Evolutionary conservation across 768 basidiomycete species (phyloP), one percentile per base, ranked within the genome.

Genomic region (Boletus reticuloceps): DNA sequence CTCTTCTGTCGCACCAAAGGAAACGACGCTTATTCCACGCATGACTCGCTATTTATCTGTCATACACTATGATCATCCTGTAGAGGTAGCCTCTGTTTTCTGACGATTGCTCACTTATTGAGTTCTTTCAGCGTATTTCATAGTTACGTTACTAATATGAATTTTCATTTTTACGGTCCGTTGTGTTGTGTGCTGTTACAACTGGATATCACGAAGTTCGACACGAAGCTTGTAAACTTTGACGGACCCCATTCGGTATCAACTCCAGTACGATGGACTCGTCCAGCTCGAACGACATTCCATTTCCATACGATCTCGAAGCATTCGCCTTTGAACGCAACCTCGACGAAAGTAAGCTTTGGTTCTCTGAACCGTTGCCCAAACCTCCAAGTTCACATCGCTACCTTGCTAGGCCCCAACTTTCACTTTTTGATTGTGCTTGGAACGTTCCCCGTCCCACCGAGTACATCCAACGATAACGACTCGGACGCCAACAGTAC

Each of bases 361-460:
- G 6, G 43, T 42, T 20, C 29, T 41, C 41, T 31, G 25, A 20
- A 13, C 20, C 2, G 7, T 25, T n/a, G 25, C 36, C 13, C 34
- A 37, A 25, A 16, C 9, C 12, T 22, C 22, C 34, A 43, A 16
- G 16, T 37, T 14, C 36, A 13, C 36, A 16, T 37, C 36, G 36
- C n/a, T n/a, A 17, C 32, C n/a, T 5, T 37, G 5, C 17, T 12
- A 84, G 89, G 89, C 68, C 76, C 86, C 0, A 63, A 80, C 10
- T 80, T 82, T 2, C 85, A 84, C 56, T 79, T 78, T 4, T 56
- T 91, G 34, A 83, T 79, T 41, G 73, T 94, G 9, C 81, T 95
- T 3, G 93, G 94, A 5, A 81, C 76, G 2, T 75, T 90, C 13
- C 82, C 76, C 0, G 64, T 58, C 22, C 44, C 61, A 1, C 19